Conservation (phyloP, 2,329 filamentous ascomycete species). For the Diplodia seriata region DNA sequence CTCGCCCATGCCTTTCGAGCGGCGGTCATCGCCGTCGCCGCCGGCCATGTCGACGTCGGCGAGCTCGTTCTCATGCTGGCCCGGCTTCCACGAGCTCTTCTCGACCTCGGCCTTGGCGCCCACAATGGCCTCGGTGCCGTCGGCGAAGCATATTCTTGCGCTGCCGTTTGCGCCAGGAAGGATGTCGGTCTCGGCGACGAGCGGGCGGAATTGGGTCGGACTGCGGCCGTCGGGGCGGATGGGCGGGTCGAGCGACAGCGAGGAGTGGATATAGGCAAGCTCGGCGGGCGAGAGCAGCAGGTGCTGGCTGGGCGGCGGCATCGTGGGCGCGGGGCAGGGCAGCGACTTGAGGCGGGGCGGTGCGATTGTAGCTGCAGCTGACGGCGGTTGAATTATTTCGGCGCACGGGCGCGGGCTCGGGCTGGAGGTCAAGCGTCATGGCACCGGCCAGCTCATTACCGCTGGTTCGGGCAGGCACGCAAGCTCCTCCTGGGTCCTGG, state of each 20-base stretch:
- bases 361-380: constrained; percentile 17
- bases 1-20: constrained; percentile 53
- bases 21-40: constrained; percentile 43
- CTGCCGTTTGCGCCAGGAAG: constrained; percentile 90
- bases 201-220: constrained; percentile 84
- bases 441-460: constrained; percentile 28
- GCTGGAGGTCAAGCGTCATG: constrained; percentile 25
- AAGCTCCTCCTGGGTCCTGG: background rate
- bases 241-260: constrained; percentile 80
- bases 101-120: constrained; percentile 96
- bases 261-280: constrained; percentile 91
- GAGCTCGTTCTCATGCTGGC: constrained; percentile 38
- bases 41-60: constrained; percentile 53
- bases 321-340: constrained; percentile 32
- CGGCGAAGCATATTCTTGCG: constrained; percentile 90
- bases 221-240: constrained; percentile 87
- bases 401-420: constrained; percentile 12
- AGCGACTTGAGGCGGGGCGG: constrained; percentile 26
- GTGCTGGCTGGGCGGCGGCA: constrained; percentile 57
- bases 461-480: constrained; percentile 6
- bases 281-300: constrained; percentile 89
- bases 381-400: constrained; percentile 31
- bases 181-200: constrained; percentile 89
- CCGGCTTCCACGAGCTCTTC: constrained; percentile 60
- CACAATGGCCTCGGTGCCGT: constrained; percentile 94